phyloP scores from a whole-genome alignment of 2,329 filamentous ascomycete species.

The Pseudocercospora vitis region DNA sequence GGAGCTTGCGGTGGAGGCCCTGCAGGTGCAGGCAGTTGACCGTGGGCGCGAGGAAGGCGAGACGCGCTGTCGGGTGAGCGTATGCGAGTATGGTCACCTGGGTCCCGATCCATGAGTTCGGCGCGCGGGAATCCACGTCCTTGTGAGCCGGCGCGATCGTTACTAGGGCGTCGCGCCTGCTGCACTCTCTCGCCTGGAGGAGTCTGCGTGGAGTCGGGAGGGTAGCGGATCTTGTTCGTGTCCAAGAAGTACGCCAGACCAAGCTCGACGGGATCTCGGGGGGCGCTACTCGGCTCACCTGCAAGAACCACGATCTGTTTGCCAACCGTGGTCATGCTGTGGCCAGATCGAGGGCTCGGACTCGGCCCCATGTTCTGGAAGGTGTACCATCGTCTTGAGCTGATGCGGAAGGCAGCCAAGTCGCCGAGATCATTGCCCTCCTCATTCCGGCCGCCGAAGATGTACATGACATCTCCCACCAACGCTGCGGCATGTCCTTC shows the following conservation, averaged over 20 bases:
- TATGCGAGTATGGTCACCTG: constrained; percentile 25
- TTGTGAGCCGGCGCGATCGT: constrained; percentile 29
- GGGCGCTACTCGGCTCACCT: constrained; percentile 88
- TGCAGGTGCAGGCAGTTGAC: constrained; percentile 55
- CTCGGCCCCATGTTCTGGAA: constrained; percentile 99
- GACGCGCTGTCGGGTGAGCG: constrained; percentile 25
- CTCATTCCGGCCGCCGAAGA: constrained; percentile 93
- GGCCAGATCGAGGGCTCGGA: constrained; percentile 87
- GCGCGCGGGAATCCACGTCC: constrained; percentile 23
- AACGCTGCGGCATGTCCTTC: constrained; percentile 93
- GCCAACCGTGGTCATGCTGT: constrained; percentile 94
- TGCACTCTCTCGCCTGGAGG: constrained; percentile 37
- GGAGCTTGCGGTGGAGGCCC: constrained; percentile 67
- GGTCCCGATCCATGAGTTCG: constrained; percentile 34
- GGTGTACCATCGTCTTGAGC: constrained; percentile 92
- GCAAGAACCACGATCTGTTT: constrained; percentile 91
- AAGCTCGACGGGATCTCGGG: constrained; percentile 77
- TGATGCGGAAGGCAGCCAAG: constrained; percentile 79
- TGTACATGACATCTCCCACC: constrained; percentile 98
- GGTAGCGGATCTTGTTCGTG: constrained; percentile 94
- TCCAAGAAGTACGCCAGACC: constrained; percentile 89
- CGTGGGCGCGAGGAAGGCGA: constrained; percentile 48
- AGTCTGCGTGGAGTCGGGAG: constrained; percentile 56
- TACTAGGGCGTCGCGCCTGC: constrained; percentile 35
- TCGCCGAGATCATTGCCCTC: constrained; percentile 91